Evolutionary conservation across 2,329 filamentous ascomycete species (phyloP), one percentile per base, ranked within the genome.

Genomic region (Ophiostoma perfectum): DNA sequence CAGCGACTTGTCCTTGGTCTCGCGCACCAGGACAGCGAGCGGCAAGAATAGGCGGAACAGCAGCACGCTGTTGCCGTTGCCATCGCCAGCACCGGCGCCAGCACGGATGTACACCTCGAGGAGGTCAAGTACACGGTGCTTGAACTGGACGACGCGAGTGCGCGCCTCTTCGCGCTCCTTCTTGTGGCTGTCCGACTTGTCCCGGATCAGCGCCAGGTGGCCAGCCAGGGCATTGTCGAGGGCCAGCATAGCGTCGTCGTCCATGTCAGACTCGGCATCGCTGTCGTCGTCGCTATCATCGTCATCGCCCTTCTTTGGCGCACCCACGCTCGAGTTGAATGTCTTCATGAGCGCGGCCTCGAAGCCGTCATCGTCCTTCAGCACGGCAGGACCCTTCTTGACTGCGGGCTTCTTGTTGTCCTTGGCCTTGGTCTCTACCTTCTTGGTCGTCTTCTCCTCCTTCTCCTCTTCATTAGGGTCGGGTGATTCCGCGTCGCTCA

Each of bases 241-340:
- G 3, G 88, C 88, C 79, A 97, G 88, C 95, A 98, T 98, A 76
- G 97, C 90, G 18, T 94, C 93, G 78, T 98, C 94, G 70, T 92
- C 90, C 93, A 99, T 97, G 78, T 97, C 92, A 2, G 86, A 88
- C 70, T 90, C 90, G 9, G 84, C 84, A 0, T 82, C 84, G 0
- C 81, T 82, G 2, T 84, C 83, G 1, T 84, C 84, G 1, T 83
- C 62, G 82, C 84, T 0, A 81, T 81, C 42, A 16, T 78, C 79
- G 70, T 88, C 85, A 67, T 88, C 84, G 75, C 89, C 85, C 36
- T 87, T 79, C 7, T 81, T 80, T 70, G 49, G 49, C 7, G 90
- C 89, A 9, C 68, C 44, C 4, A 70, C 39, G 1, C 58, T 47
- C 47, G 52, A 52, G 27, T 60, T 65, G 47, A 69, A 73, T 67